Conservation (phyloP, 495 filamentous ascomycete species). For the Daldinia caldariorum region DNA sequence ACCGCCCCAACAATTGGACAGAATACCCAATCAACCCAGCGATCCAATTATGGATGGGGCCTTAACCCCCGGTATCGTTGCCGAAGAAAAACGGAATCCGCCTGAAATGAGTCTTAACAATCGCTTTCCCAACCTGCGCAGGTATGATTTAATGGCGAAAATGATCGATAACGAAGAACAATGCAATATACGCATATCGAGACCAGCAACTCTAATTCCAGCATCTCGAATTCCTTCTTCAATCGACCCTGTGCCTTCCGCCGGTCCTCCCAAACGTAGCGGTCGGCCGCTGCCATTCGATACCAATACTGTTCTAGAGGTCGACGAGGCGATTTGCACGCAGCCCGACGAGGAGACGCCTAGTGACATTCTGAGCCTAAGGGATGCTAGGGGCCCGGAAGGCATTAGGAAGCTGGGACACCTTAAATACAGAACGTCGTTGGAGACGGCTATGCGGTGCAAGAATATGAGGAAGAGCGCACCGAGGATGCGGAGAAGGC, state of each 20-base stretch:
- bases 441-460: conserved; percentile 55
- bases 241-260: conserved; percentile 3
- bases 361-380: conserved; percentile 36
- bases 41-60: conserved; percentile 4
- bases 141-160: conserved; percentile 44
- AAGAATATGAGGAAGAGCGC: conserved; percentile 54
- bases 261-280: conserved; percentile 33
- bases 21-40: neutral
- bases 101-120: conserved; percentile 31
- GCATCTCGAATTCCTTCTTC: conserved; percentile 16
- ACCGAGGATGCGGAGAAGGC: conserved; percentile 57
- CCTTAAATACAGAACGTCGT: conserved; percentile 52
- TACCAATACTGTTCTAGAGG: conserved; percentile 39
- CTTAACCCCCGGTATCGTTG: neutral
- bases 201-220: conserved; percentile 28
- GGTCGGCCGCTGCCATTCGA: conserved; percentile 27
- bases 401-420: conserved; percentile 51
- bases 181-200: conserved; percentile 49
- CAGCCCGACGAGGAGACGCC: conserved; percentile 32
- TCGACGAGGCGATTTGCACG: conserved; percentile 42
- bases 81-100: conserved; percentile 25
- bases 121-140: conserved; percentile 31
- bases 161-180: conserved; percentile 52
- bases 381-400: conserved; percentile 43
- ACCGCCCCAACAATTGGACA: conserved; percentile 8